These are phyloP conservation scores for Paulownia fortunei DNA, from an alignment of 257 asterid genomes.

Conservation along the genomic window DNA sequence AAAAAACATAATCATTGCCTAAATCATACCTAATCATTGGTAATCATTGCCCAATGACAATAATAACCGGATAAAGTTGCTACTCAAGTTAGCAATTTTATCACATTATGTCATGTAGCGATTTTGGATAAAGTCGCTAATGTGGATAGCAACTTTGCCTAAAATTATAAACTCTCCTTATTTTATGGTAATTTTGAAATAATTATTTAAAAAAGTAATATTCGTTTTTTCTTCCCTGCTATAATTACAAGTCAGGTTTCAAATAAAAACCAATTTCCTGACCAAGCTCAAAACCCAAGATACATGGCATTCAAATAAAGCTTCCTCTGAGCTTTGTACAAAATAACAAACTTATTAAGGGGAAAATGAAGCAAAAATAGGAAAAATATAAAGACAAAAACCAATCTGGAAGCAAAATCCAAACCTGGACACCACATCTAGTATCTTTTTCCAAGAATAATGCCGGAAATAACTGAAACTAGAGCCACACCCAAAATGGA, in stretches of 20 bases:
- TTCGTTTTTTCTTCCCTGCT: not conserved
- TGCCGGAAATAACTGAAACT: conserved; percentile 69
- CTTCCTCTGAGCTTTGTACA: conserved; percentile 22
- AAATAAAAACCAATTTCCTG: conserved; percentile 47
- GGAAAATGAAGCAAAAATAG: not conserved
- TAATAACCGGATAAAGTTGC: too few species aligned
- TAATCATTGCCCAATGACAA: too few species aligned
- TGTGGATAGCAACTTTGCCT: too few species aligned
- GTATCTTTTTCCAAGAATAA: conserved; percentile 77
- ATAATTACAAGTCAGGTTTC: conserved; percentile 38
- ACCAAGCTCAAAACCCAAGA: conserved; percentile 32
- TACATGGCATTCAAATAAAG: conserved; percentile 21
- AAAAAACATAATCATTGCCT: too few species aligned
- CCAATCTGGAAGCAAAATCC: conserved; percentile 6
- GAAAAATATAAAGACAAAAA: not conserved
- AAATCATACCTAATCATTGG: too few species aligned
- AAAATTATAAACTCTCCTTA: too few species aligned
- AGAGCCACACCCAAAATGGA: conserved; percentile 78
- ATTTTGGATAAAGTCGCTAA: too few species aligned
- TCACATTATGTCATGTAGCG: too few species aligned
- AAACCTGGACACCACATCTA: conserved; percentile 35
- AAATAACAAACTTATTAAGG: conserved; percentile 33
- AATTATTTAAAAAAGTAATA: too few species aligned
- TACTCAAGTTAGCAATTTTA: too few species aligned
- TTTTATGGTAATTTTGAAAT: too few species aligned